phyloP scores from a whole-genome alignment of 2,329 filamentous ascomycete species.

The Fusarium sp. region DNA sequence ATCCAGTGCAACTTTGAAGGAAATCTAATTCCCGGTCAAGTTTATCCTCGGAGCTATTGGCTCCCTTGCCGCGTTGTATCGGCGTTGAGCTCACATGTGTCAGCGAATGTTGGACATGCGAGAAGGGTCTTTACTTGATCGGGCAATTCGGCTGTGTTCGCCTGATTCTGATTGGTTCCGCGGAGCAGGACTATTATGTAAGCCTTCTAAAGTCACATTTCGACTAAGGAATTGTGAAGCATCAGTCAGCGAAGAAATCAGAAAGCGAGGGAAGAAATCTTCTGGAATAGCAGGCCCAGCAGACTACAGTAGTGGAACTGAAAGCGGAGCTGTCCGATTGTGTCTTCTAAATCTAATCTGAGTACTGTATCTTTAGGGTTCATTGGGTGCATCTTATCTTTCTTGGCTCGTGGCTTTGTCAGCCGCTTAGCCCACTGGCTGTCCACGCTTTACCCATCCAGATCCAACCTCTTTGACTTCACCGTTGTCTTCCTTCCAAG shows the following conservation, averaged over 20 bases:
- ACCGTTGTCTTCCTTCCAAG: slow-evolving; percentile 8
- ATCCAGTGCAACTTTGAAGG: neutral
- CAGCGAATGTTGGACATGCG: slow-evolving; percentile 5
- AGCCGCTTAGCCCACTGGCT: slow-evolving; percentile 20
- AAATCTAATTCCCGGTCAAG: slow-evolving; percentile 13
- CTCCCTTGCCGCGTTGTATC: slow-evolving; percentile 19
- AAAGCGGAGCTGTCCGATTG: slow-evolving; percentile 24
- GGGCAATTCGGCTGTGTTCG: slow-evolving; percentile 12
- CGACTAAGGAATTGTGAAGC: slow-evolving; percentile 40
- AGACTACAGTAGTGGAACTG: slow-evolving; percentile 27
- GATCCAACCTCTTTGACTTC: slow-evolving; percentile 11
- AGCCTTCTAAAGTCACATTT: slow-evolving; percentile 28
- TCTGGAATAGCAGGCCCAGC: slow-evolving; percentile 1
- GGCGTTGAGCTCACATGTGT: slow-evolving; percentile 39
- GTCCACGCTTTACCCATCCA: slow-evolving; percentile 26
- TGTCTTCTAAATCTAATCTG: slow-evolving; percentile 9
- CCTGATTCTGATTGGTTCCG: slow-evolving; percentile 9
- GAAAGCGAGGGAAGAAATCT: slow-evolving; percentile 6
- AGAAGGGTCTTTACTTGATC: slow-evolving; percentile 27
- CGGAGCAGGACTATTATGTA: slow-evolving; percentile 36
- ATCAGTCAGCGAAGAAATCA: slow-evolving; percentile 41
- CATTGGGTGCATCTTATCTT: slow-evolving; percentile 16
- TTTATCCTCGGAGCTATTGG: slow-evolving; percentile 16
- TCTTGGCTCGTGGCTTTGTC: slow-evolving; percentile 35
- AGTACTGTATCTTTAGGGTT: slow-evolving; percentile 3